phyloP scores from a whole-genome alignment of 345 rosid genomes.

The Atalantia buxifolia region DNA sequence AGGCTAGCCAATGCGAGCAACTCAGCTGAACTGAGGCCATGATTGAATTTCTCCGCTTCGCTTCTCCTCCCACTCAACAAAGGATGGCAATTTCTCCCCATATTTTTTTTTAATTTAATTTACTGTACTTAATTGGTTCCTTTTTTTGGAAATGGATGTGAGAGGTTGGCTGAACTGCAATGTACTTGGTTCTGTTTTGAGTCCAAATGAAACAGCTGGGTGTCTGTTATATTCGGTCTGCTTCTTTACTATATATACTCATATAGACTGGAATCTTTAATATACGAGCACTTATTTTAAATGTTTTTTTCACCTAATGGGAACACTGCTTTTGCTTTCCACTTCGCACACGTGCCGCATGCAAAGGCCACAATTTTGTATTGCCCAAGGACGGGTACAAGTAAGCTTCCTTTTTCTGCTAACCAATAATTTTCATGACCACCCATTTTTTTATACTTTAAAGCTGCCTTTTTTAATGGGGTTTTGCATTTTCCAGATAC shows the following conservation, averaged over 20 bases:
- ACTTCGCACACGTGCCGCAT: not conserved
- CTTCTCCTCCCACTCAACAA: constrained; percentile 29
- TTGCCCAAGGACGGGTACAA: not conserved
- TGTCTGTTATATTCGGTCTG: too few species aligned
- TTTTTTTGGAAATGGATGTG: too few species aligned
- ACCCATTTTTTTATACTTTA: not conserved
- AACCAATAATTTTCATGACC: not conserved
- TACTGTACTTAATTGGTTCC: too few species aligned
- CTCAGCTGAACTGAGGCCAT: constrained; percentile 47
- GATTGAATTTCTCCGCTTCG: constrained; percentile 22
- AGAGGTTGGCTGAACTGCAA: too few species aligned
- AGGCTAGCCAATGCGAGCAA: constrained; percentile 45
- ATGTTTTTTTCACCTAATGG: not conserved
- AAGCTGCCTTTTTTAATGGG: not conserved
- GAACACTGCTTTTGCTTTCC: not conserved
- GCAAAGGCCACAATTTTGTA: not conserved
- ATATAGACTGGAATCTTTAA: too few species aligned
- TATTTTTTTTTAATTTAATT: not conserved
- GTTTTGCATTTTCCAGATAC: too few species aligned
- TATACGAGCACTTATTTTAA: not conserved
- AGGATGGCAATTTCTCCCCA: constrained; percentile 30
- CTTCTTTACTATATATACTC: too few species aligned
- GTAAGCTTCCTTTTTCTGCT: not conserved
- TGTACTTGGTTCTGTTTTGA: too few species aligned
- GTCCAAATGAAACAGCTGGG: too few species aligned